These are phyloP conservation scores for Leptoxyphium fumago DNA, from an alignment of 2,329 filamentous ascomycete species.

Conservation along the genomic window DNA sequence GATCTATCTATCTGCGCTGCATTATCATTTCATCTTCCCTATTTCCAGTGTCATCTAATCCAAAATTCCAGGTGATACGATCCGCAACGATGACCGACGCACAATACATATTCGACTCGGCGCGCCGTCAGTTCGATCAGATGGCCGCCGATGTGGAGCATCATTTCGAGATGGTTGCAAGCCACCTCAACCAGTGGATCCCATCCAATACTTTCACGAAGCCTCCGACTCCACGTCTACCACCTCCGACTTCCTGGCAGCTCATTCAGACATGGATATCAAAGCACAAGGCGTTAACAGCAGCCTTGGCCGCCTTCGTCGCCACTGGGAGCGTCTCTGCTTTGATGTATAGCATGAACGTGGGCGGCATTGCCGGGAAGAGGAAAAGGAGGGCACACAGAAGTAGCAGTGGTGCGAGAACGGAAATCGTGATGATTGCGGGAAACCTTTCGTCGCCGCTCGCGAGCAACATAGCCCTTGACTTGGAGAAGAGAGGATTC, in stretches of 20 bases:
- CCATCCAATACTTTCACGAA: constrained; percentile 56
- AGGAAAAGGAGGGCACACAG: constrained; percentile 61
- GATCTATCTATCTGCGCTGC: too few relatives aligned
- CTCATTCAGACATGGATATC: constrained; percentile 55
- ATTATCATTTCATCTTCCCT: too few relatives aligned
- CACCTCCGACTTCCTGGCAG: constrained; percentile 34
- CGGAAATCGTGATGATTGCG: constrained; percentile 77
- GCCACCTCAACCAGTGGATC: constrained; percentile 52
- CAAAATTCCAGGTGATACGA: too few relatives aligned
- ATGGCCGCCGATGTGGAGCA: constrained; percentile 69
- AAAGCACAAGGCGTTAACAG: constrained; percentile 58
- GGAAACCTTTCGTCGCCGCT: constrained; percentile 67
- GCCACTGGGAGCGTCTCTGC: constrained; percentile 40
- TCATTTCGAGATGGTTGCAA: constrained; percentile 63
- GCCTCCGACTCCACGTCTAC: constrained; percentile 28
- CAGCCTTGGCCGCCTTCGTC: constrained; percentile 54
- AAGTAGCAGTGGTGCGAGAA: constrained; percentile 67
- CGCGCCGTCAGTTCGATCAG: constrained; percentile 30
- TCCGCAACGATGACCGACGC: constrained; percentile 19
- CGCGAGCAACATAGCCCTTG: constrained; percentile 66
- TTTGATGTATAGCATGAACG: constrained; percentile 42
- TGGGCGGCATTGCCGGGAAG: constrained; percentile 37
- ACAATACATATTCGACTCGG: constrained; percentile 21
- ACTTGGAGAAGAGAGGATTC: constrained; percentile 82
- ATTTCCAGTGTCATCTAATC: too few relatives aligned